Percentiles rank a stretch among this genome's conserved stretches.
Evolutionary conservation across 306 rosid species (phyloP).

Genomic region (Inga laurina): DNA sequence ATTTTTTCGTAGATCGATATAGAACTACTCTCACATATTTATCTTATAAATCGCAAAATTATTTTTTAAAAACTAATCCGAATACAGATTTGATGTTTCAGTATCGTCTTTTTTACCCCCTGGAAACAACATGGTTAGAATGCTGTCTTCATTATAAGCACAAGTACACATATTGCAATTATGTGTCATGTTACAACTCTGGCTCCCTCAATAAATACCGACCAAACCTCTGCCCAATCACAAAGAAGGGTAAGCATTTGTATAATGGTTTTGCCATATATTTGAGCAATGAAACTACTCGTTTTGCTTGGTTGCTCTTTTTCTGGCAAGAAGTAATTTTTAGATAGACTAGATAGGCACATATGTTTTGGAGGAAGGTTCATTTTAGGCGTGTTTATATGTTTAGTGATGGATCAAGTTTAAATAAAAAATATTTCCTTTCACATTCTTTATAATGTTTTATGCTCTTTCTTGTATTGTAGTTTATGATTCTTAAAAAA

Average conservation of each 20-base stretch:
- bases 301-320: neutral
- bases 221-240: constrained; percentile 5
- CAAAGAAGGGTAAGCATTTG: neutral
- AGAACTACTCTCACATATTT: no score
- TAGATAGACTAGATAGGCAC: neutral
- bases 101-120: no score
- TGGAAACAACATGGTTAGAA: no score
- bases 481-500: neutral
- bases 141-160: neutral
- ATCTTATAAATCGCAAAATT: no score
- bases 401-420: neutral
- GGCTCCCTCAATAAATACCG: constrained; percentile 7
- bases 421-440: no score
- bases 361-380: neutral
- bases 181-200: neutral
- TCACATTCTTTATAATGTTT: neutral
- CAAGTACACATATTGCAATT: neutral
- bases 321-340: neutral
- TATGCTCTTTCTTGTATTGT: neutral
- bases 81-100: no score
- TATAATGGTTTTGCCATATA: neutral
- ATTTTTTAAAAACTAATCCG: no score
- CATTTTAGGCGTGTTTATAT: neutral
- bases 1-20: no score
- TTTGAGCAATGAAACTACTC: neutral